Percentiles rank a stretch among this genome's conserved stretches.
Evolutionary conservation across 441 rosid genomes (phyloP).

Genomic region (Euphorbia neoarborescens): DNA sequence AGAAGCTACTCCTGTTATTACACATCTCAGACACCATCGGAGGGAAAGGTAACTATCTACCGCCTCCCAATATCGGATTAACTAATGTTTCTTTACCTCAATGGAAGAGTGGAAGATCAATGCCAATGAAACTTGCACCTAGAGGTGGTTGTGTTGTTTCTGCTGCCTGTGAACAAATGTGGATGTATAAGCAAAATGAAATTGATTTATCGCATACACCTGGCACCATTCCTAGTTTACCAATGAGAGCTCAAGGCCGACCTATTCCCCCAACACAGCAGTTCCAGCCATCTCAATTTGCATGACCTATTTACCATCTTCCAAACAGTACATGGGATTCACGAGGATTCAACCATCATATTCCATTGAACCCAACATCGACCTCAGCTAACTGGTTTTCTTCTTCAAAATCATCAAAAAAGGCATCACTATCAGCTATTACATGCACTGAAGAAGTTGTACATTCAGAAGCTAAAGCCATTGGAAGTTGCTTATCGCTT

Average conservation of each 20-base stretch:
- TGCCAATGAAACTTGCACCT: slow-evolving; percentile 26
- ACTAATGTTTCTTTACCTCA: slow-evolving; percentile 41
- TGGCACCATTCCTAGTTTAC: slow-evolving; percentile 49
- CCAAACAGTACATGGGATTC: slow-evolving; percentile 74
- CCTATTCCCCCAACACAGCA: slow-evolving; percentile 59
- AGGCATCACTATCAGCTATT: slow-evolving; percentile 76
- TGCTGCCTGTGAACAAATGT: slow-evolving; percentile 32
- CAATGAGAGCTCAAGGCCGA: slow-evolving; percentile 47
- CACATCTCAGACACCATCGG: slow-evolving; percentile 68
- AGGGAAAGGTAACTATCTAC: slow-evolving; percentile 46
- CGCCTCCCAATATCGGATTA: slow-evolving; percentile 34
- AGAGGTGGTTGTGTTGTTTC: slow-evolving; percentile 29
- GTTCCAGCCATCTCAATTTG: slow-evolving; percentile 60
- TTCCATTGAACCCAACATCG: slow-evolving; percentile 46
- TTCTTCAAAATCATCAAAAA: slow-evolving; percentile 72
- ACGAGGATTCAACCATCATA: slow-evolving; percentile 47
- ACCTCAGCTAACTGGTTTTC: slow-evolving; percentile 73
- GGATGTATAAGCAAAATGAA: slow-evolving; percentile 39
- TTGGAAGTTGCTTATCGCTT: slow-evolving; percentile 75
- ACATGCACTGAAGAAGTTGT: slow-evolving; percentile 88
- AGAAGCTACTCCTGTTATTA: slow-evolving; percentile 76
- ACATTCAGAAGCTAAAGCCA: slow-evolving; percentile 84
- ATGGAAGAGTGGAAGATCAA: slow-evolving; percentile 52
- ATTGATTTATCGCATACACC: slow-evolving; percentile 37
- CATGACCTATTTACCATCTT: slow-evolving; percentile 56